These are phyloP conservation scores for Solanum lycopersicoides DNA, from an alignment of 257 asterid species.

Conservation along the genomic window DNA sequence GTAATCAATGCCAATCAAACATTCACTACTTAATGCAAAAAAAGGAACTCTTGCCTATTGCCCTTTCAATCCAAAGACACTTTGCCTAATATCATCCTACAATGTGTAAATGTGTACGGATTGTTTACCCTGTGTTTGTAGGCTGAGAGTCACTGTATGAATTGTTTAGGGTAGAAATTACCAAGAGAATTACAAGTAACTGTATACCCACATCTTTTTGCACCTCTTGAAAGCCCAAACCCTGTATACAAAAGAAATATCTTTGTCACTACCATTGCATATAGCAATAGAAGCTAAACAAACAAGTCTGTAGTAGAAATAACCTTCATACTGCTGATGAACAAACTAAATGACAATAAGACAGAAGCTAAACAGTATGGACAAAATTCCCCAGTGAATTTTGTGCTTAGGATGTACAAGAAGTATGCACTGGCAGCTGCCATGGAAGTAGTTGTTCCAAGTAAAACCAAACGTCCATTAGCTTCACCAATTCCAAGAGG, in stretches of 20 bases:
- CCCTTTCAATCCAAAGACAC: neutral
- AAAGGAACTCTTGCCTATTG: neutral
- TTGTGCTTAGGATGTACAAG: constrained; percentile 67
- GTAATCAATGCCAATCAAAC: neutral
- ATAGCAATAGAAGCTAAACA: neutral
- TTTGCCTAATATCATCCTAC: neutral
- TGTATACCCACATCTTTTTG: constrained; percentile 52
- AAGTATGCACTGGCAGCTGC: constrained; percentile 90
- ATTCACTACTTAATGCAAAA: neutral
- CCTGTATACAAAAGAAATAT: constrained; percentile 30
- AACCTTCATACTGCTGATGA: constrained; percentile 67
- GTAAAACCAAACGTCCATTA: constrained; percentile 42
- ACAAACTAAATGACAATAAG: constrained; percentile 63
- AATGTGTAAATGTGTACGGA: neutral
- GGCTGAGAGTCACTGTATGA: constrained; percentile 51
- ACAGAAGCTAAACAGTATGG: constrained; percentile 76
- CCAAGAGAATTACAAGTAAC: constrained; percentile 52
- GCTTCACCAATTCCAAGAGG: constrained; percentile 35
- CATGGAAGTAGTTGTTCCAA: constrained; percentile 76
- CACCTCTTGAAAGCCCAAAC: constrained; percentile 39
- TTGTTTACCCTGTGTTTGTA: constrained; percentile 41
- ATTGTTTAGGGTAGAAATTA: constrained; percentile 51
- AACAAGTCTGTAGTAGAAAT: neutral
- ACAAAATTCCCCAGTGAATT: constrained; percentile 72
- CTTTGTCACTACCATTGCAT: neutral